These are phyloP conservation scores for Daucus carota DNA, from an alignment of 129 eudicot genomes.

Conservation along the genomic window DH1_v3.0 NC_030385.2:9139001-9139500, in stretches of 20 bases:
- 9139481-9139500: too few relatives aligned
- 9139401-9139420: background rate
- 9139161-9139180: background rate
- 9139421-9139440: background rate
- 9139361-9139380: background rate
- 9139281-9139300: background rate
- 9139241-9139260: background rate
- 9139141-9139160: background rate
- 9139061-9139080: background rate
- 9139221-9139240: background rate
- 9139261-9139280: background rate
- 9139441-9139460: too few relatives aligned
- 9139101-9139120: background rate
- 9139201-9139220: background rate
- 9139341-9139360: background rate
- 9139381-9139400: background rate
- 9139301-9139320: background rate
- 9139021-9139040: background rate
- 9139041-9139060: too few relatives aligned
- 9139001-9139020: background rate
- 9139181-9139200: background rate
- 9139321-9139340: background rate
- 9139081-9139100: background rate
- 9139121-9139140: background rate
- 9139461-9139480: too few relatives aligned